Base-by-base conservation (phyloP, 2,329 filamentous ascomycete species). In the Arachnopeziza araneosa region DNA sequence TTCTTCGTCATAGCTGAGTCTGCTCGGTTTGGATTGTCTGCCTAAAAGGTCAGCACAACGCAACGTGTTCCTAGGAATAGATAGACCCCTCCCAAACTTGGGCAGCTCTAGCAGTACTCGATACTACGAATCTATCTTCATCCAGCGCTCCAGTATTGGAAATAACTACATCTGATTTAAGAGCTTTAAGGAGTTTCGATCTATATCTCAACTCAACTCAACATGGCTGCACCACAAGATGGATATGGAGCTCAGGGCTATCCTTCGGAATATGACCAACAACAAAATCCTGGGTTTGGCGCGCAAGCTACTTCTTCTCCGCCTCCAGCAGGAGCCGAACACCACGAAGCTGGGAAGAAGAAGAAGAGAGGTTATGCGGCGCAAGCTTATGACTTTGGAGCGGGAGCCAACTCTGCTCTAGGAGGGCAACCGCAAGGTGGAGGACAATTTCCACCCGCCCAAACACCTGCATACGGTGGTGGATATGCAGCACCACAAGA, bases 341-440 rank as follows among this genome's bases (percentile, higher is more conserved):
- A 74, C 51, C 79, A 80, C 51, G 78, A 79, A 53, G 81, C 67
- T 21, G 71, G 78, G 64, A 87, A 83, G 75, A 92, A 92, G 80
- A 97, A 96, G 85, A 96, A 96, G 83, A 85, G 92, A 80, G 88
- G 90, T 60, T 98, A 98, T 79, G 95, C 95, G 58, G 91, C 91
- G 60, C 90, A 96, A 75, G 93, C 93, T 52, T 99, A 96, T 75
- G 93, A 96, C 61, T 95, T 98, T 69, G 91, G 90, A 55, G 83
- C 84, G 55, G 95, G 93, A 69, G 90, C 90, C 71, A 98, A 98
- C 81, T 86, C 89, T 60, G 83, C 79, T 55, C 75, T 65, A 73
- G 87, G 85, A 26, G 90, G 90, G 69, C 87, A 89, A 68, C 77
- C 85, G 53, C 85, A 87, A 52, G 84, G 73, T 78, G 70, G 75